Evolutionary conservation across 2,329 filamentous ascomycete genomes (phyloP), one percentile per base, ranked within the genome.

Genomic region (Fusarium redolens): DNA sequence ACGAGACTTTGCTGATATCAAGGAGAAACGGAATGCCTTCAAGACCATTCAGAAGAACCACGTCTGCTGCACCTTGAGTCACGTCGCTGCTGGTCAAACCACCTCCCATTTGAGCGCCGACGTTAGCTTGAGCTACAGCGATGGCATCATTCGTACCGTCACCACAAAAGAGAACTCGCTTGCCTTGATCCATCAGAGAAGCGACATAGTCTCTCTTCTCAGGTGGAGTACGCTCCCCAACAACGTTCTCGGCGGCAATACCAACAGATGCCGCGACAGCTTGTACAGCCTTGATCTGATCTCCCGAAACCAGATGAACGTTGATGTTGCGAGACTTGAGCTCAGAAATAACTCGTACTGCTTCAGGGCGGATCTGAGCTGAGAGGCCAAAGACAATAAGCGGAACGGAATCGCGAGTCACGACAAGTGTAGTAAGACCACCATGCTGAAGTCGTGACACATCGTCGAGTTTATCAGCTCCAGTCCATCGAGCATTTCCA

Each of bases 191-290:
- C 61, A 67, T 67, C 8, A 67, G 4, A 3, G 44, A 13, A 38
- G 61, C 38, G 2, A 67, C 64, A 0, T 66, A 67, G 13, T 66
- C 61, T 25, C 64, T 30, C 13, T 67, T 67, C 20, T 67, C 64
- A 1, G 64, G 44, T 0, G 64, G 64, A 18, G 51, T 67, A 5
- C 64, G 61, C 11, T 66, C 38, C 0, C 51, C 61, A 5, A 40
- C 17, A 0, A 20, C 44, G 1, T 66, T 66, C 2, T 67, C 33
- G 0, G 22, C 0, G 0, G 22, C 1, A 1, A 67, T 67, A 0
- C 64, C 51, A 8, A 67, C 61, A 3, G 64, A 66, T 2, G 28
- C 28, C 0, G 61, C 64, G 1, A 60, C 51, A 2, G 51, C 38
- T 3, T 51, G 38, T 0, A 67, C 64, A 14, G 64, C 64, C 0